phyloP scores from a whole-genome alignment of 2,329 filamentous ascomycete species.

The Alternaria burnsii region DNA sequence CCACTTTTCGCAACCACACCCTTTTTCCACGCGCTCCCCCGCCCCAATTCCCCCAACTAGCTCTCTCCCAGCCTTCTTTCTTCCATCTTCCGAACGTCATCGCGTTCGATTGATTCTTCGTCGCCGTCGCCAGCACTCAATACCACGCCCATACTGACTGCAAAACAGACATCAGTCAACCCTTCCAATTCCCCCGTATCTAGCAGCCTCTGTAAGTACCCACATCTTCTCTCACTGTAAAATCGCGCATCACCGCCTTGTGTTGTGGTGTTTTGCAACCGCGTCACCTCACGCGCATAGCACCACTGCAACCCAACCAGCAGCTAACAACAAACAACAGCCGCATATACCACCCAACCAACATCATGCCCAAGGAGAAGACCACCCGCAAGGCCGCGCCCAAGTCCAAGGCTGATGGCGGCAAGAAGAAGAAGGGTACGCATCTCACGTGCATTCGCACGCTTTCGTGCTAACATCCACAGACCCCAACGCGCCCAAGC shows the following conservation, averaged over 20 bases:
- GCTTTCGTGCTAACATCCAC: slow-evolving; percentile 22
- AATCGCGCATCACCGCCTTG: slow-evolving; percentile 40
- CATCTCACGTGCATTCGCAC: slow-evolving; percentile 21
- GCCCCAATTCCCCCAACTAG: slow-evolving; percentile 38
- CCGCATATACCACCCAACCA: slow-evolving; percentile 24
- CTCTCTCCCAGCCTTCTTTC: slow-evolving; percentile 38
- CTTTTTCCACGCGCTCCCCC: slow-evolving; percentile 46
- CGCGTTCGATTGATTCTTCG: slow-evolving; percentile 43
- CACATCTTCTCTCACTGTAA: slow-evolving; percentile 30
- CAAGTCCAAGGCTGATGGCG: slow-evolving; percentile 59
- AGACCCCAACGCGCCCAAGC: slow-evolving; percentile 99
- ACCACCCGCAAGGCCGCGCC: slow-evolving; percentile 62
- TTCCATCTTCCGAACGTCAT: slow-evolving; percentile 37
- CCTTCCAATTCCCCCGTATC: slow-evolving; percentile 25
- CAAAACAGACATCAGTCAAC: slow-evolving; percentile 41
- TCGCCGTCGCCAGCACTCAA: slow-evolving; percentile 35
- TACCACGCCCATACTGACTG: slow-evolving; percentile 41
- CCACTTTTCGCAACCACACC: slow-evolving; percentile 37
- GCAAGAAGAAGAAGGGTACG: slow-evolving; percentile 77
- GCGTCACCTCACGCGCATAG: slow-evolving; percentile 34
- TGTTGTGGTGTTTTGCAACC: slow-evolving; percentile 46
- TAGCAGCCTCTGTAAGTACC: slow-evolving; percentile 40
- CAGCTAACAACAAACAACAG: slow-evolving; percentile 24
- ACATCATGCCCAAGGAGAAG: slow-evolving; percentile 74
- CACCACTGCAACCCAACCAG: slow-evolving; percentile 15